These are phyloP conservation scores for Fusarium poae DNA, from an alignment of 2,329 filamentous ascomycete species.

Conservation along the genomic window DNA sequence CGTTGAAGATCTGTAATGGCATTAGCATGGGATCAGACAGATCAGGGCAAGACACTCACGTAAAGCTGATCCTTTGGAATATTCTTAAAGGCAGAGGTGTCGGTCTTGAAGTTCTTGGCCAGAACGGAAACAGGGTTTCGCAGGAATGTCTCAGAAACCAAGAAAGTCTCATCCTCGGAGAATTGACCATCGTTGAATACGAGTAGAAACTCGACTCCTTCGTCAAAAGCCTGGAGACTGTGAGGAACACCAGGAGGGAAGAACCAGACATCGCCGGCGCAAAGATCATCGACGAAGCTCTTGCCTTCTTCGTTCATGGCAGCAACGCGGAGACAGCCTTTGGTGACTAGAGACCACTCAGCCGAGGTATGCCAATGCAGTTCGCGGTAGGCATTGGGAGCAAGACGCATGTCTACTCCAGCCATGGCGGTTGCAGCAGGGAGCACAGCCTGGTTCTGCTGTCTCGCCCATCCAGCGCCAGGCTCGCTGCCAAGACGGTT, in stretches of 20 bases:
- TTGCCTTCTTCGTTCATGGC: slow-evolving; percentile 18
- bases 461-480: slow-evolving; percentile 20
- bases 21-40: neutral
- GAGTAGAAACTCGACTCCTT: slow-evolving; percentile 15
- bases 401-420: slow-evolving; percentile 26
- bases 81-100: slow-evolving; percentile 21
- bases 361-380: slow-evolving; percentile 20
- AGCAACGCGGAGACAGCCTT: slow-evolving; percentile 18
- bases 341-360: slow-evolving; percentile 22
- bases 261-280: slow-evolving; percentile 21
- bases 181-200: slow-evolving; percentile 21
- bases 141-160: slow-evolving; percentile 20
- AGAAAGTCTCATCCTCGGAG: slow-evolving; percentile 24
- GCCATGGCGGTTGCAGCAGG: slow-evolving; percentile 17
- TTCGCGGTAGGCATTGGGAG: slow-evolving; percentile 10
- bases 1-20: slow-evolving; percentile 11
- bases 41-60: neutral
- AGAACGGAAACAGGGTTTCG: slow-evolving; percentile 22
- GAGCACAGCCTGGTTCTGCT: slow-evolving; percentile 17
- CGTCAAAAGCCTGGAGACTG: slow-evolving; percentile 14
- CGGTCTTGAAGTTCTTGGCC: slow-evolving; percentile 26
- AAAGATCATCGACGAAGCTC: slow-evolving; percentile 20
- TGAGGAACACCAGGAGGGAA: slow-evolving; percentile 23
- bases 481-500: slow-evolving; percentile 19
- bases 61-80: slow-evolving; percentile 23